Evolutionary conservation across 176 grass and related monocot species (phyloP).

Genomic region (Alopecurus myosuroides): DNA sequence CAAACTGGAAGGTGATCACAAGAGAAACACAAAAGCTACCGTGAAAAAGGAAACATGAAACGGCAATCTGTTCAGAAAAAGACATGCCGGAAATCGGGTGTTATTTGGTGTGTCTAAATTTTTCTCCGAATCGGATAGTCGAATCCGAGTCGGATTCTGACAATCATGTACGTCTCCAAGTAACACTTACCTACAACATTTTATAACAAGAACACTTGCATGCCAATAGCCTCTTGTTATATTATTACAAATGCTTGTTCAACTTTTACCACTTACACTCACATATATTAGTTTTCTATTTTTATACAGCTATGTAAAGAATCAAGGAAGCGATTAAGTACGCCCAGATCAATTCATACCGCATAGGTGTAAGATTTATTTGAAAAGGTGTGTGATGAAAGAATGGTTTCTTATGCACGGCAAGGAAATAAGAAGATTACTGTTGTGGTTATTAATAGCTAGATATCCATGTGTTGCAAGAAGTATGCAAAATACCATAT

Average conservation of each 20-base stretch:
- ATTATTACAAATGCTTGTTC: background rate
- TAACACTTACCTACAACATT: background rate
- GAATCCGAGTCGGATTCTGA: background rate
- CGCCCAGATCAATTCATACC: background rate
- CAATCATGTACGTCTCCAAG: background rate
- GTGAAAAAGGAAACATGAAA: background rate
- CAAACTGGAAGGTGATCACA: background rate
- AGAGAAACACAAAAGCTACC: background rate
- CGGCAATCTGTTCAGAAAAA: background rate
- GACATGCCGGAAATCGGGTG: background rate
- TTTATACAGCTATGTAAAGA: background rate
- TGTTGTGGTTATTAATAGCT: background rate
- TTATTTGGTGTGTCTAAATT: background rate
- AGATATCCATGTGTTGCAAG: background rate
- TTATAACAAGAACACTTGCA: background rate
- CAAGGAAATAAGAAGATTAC: background rate
- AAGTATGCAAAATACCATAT: conserved; percentile 1
- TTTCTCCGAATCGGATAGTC: background rate
- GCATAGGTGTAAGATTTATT: background rate
- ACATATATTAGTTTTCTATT: background rate
- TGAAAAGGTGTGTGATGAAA: background rate
- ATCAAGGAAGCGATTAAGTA: background rate
- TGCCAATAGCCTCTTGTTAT: background rate
- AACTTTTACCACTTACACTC: background rate
- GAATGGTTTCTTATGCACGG: background rate